These are phyloP conservation scores for Fusarium illudens DNA, from an alignment of 2,329 filamentous ascomycete genomes.

Conservation along the genomic window DNA sequence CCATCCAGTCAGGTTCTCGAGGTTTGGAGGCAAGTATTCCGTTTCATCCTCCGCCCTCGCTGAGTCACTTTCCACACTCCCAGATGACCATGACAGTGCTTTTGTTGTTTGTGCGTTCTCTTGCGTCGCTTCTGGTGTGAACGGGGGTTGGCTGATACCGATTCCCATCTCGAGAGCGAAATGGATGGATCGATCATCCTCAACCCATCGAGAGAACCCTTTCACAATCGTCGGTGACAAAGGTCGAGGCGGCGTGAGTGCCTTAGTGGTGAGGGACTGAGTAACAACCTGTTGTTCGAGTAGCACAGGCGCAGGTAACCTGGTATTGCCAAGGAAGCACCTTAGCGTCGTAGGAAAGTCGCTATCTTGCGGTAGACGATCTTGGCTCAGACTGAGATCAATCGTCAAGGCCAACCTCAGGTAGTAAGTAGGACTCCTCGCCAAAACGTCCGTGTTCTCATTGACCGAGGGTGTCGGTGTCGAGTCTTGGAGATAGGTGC, in stretches of 20 bases:
- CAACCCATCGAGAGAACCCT: slow-evolving; percentile 26
- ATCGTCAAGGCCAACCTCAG: slow-evolving; percentile 28
- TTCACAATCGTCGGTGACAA: slow-evolving; percentile 14
- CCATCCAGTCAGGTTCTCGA: slow-evolving; percentile 10
- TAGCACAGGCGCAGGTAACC: slow-evolving; percentile 8
- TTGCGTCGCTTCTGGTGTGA: neutral
- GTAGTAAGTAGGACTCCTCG: slow-evolving; percentile 27
- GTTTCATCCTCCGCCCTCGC: neutral
- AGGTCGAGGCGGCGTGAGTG: slow-evolving; percentile 1
- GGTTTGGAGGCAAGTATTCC: slow-evolving; percentile 1
- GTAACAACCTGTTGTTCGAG: slow-evolving; percentile 9
- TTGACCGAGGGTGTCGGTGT: neutral
- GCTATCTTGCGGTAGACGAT: slow-evolving; percentile 24
- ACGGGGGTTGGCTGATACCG: neutral
- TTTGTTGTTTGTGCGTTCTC: neutral
- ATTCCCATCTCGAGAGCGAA: slow-evolving; percentile 35
- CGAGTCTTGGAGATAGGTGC: slow-evolving; percentile 10
- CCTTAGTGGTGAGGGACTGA: neutral
- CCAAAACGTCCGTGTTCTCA: slow-evolving; percentile 16
- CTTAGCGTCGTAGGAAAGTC: slow-evolving; percentile 25
- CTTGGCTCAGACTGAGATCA: slow-evolving; percentile 28
- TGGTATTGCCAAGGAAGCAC: neutral
- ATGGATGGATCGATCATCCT: slow-evolving; percentile 21
- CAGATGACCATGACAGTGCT: neutral
- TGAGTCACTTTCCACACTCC: neutral